Base-by-base conservation (phyloP, 1,284 basidiomycete species). In the Malassezia caprae region DNA sequence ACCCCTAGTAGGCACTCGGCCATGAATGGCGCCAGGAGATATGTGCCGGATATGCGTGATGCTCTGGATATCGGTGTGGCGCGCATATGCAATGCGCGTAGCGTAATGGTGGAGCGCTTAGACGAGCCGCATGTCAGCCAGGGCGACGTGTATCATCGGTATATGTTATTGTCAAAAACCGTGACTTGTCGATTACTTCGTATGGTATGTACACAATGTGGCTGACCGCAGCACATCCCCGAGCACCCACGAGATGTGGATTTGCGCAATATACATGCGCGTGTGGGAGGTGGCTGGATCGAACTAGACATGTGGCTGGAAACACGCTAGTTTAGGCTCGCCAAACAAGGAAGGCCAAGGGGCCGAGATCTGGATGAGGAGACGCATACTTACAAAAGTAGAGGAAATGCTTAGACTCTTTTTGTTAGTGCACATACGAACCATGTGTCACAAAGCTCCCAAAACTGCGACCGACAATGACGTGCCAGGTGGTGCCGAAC, bases 361-460 rank as follows among this genome's bases (percentile, higher is more conserved):
- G 60, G 8, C 69, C 72, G 3, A 74, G 57, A 50, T 73, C 71
- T 72, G 62, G 27, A 39, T 46, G 17, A 39, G 55, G 17, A 27
- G 13, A 28, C 34, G 37, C 7, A 30, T 30, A 65, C 72, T 59
- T 51, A 74, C 72, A 74, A 52, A 73, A 73, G 64, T 73, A 73
- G 56, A 74, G 72, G 48, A 74, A 74, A 49, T 74, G 65, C 51
- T 70, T 66, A 2, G 67, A 68, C 56, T 74, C 72, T 68, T 11
- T 35, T 8, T 39, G 52, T 43, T 6, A 24, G 27, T 19, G 2
- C 3, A 45, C 26, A 15, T 19, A 78, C 87, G 74, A 66, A 94
- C 90, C 90, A 72, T 96, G 91, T 28, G 90, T 96, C 44, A 96
- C 91, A 75, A 91, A 96, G 78, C 87, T 90, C 44, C 90, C 90